These are phyloP conservation scores for Theobroma cacao DNA, from an alignment of 345 rosid species.

Conservation along the genomic window DNA sequence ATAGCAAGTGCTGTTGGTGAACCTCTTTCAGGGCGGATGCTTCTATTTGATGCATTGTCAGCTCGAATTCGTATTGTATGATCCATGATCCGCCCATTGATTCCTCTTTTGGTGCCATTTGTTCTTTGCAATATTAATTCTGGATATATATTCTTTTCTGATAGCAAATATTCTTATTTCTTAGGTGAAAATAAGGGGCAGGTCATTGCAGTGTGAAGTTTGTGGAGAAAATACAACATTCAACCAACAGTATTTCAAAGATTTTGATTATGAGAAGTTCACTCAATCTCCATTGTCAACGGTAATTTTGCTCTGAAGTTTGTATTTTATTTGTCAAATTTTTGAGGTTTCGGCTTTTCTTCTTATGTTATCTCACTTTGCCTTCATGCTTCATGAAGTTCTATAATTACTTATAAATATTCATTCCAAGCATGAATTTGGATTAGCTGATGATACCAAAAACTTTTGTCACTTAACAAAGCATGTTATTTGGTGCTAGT, in stretches of 20 bases:
- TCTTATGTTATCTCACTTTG: background rate
- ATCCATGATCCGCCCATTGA: background rate
- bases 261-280: constrained; percentile 86
- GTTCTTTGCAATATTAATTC: background rate
- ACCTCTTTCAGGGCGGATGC: constrained; percentile 83
- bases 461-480: background rate
- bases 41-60: constrained; percentile 87
- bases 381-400: background rate
- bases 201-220: constrained; percentile 64
- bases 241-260: constrained; percentile 48
- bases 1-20: constrained; percentile 84
- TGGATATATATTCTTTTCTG: constrained; percentile 3
- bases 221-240: constrained; percentile 71
- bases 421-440: background rate
- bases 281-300: constrained; percentile 66
- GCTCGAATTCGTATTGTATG: constrained; percentile 79
- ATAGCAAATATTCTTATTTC: constrained; percentile 6
- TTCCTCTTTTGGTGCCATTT: constrained; percentile 3
- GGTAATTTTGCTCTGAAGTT: constrained; percentile 28
- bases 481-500: background rate
- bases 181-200: constrained; percentile 85
- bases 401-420: background rate
- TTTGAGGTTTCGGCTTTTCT: background rate
- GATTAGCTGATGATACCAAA: background rate
- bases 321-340: background rate